A percentile compares a stretch with the other conserved stretches of the same genome.
These are phyloP conservation scores for Aspergillus tamarii DNA, from an alignment of 2,329 filamentous ascomycete species.

Conservation along the genomic window DNA sequence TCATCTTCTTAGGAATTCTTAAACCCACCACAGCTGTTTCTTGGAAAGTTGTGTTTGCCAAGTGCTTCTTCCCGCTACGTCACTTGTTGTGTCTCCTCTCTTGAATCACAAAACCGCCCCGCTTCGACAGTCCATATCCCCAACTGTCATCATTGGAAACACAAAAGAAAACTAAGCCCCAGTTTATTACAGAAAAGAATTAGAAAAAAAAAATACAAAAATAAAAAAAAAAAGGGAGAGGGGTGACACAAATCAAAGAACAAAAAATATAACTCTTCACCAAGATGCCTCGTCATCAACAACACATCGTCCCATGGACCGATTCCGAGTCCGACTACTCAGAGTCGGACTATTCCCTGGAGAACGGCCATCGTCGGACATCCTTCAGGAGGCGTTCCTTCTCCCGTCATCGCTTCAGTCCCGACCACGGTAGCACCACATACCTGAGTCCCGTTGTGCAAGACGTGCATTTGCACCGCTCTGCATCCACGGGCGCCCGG, in stretches of 20 bases:
- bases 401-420: slow-evolving; percentile 34
- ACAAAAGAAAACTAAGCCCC: not conserved
- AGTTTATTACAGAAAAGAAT: not conserved
- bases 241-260: slow-evolving; percentile 3
- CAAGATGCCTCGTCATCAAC: slow-evolving; percentile 16
- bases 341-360: slow-evolving; percentile 41
- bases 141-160: not conserved
- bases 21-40: not conserved
- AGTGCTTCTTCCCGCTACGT: slow-evolving; percentile 2
- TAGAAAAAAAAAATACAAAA: not conserved
- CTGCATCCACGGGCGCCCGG: slow-evolving; percentile 39
- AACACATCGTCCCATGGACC: slow-evolving; percentile 17
- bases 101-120: slow-evolving; percentile 13
- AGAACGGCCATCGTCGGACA: slow-evolving; percentile 24
- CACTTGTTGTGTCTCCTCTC: slow-evolving; percentile 27
- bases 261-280: slow-evolving; percentile 3
- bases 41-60: not conserved
- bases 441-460: slow-evolving; percentile 32
- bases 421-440: slow-evolving; percentile 26
- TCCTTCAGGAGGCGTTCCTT: slow-evolving; percentile 34
- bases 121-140: slow-evolving; percentile 1
- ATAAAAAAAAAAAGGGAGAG: not conserved
- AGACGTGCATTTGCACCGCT: slow-evolving; percentile 33
- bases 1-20: slow-evolving; percentile 16
- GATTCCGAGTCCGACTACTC: slow-evolving; percentile 38